Conservation (phyloP, 441 rosid species). For the Hura crepitans region DNA sequence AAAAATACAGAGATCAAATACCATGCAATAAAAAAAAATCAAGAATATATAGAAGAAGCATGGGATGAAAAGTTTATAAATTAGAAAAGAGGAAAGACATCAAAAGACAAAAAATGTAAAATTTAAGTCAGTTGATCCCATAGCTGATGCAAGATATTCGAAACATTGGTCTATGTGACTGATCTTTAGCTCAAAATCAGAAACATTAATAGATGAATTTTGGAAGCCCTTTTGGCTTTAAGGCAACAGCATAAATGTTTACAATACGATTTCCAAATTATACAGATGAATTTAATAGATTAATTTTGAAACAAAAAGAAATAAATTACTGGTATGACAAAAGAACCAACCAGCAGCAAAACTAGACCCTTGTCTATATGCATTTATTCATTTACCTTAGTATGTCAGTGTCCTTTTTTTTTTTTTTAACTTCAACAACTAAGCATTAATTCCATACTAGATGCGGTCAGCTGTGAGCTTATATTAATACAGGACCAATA, state of each 20-base stretch:
- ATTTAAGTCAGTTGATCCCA: constrained; percentile 2
- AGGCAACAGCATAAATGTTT: background rate
- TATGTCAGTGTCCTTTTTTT: background rate
- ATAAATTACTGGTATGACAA: background rate
- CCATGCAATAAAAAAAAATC: background rate
- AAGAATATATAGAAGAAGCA: background rate
- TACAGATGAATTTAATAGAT: background rate
- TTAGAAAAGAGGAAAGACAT: no score
- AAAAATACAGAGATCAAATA: no score
- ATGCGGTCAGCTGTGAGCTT: no score
- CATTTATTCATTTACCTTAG: no score
- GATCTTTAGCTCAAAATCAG: background rate
- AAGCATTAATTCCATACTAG: no score
- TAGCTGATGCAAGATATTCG: background rate
- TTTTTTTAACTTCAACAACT: background rate
- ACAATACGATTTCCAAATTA: background rate
- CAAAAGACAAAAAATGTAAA: background rate
- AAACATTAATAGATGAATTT: background rate
- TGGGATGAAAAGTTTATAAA: background rate
- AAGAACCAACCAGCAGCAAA: no score
- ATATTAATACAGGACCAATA: no score
- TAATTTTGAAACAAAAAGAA: background rate
- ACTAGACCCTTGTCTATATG: no score
- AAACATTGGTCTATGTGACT: background rate
- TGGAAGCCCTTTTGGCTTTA: background rate